Percentiles rank a stretch among this genome's conserved stretches.
phyloP scores from a whole-genome alignment of 2,329 filamentous ascomycete genomes.

The Diaporthe sp. region DNA sequence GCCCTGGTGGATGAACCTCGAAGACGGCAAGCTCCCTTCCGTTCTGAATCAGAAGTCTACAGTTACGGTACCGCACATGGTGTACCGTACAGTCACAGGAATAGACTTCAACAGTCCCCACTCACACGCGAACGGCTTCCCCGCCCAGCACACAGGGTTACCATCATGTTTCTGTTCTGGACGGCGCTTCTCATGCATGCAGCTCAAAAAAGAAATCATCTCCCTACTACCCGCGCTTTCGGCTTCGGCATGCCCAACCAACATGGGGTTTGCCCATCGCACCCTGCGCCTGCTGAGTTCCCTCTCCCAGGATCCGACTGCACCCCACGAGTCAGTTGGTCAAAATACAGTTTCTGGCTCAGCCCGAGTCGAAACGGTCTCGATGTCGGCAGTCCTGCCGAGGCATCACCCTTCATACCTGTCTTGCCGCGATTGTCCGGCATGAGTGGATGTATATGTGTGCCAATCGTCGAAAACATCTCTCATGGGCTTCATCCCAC shows the following conservation, averaged over 20 bases:
- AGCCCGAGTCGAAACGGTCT: conserved; percentile 22
- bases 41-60: conserved; percentile 22
- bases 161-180: conserved; percentile 31
- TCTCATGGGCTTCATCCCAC: conserved; percentile 2
- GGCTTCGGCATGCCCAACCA: conserved; percentile 13
- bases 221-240: conserved; percentile 13
- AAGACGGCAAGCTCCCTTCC: conserved; percentile 18
- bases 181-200: conserved; percentile 36
- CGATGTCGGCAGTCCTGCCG: conserved; percentile 8
- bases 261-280: conserved; percentile 32
- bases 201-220: conserved; percentile 19
- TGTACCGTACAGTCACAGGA: not conserved
- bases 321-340: conserved; percentile 22
- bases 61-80: conserved; percentile 1
- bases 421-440: not conserved
- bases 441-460: not conserved
- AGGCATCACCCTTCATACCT: not conserved
- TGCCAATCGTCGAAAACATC: not conserved
- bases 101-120: conserved; percentile 29
- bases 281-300: not conserved
- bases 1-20: not conserved
- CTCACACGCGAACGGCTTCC: conserved; percentile 34
- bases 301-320: conserved; percentile 4
- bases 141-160: conserved; percentile 27
- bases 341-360: conserved; percentile 23